Evolutionary conservation across 139 green algal genomes (phyloP), one percentile per base, ranked within the genome.

Genomic region (Yamagishiella unicocca): DNA sequence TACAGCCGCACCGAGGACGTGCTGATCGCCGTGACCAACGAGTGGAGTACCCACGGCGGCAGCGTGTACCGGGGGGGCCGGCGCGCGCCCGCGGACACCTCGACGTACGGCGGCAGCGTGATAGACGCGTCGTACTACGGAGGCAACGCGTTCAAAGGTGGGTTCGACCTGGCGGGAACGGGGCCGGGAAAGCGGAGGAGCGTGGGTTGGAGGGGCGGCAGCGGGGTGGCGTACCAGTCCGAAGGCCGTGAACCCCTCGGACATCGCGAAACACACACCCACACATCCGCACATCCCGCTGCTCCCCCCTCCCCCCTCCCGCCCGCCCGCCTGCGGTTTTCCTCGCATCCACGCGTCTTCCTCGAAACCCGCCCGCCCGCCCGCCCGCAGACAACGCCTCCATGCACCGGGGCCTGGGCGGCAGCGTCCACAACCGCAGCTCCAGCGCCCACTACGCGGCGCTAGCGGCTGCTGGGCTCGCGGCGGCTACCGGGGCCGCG

Each of bases 41-140:
- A 85, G 46, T 85, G 61, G 77, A 77, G 42, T 62, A 53, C 40
- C 2, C 84, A 42, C 10, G 87, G 50, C 8, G 84, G 84, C 12
- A n/a, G 35, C 10, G 46, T 82, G 45, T 80, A 87, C 24, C 42
- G 75, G 55, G 29, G 40, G 33, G 24, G 43, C 8, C 31, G 22
- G 27, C 25, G 38, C 53, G 35, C 66, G 25, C 72, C 88, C 40
- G 81, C 64, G 62, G 68, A 86, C 70, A 31, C 33, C 0, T 55
- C 64, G 12, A 45, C 45, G 19, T 71, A 80, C 81, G 35, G 37
- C 64, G 43, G 72, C 42, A 78, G 70, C 38, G 27, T 53, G 38
- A 33, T 78, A 22, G 83, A 78, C 53, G 54, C 29, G 38, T 83
- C 83, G 58, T 78, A 66, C 55, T 74, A 88, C 33, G 83, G 83